Evolutionary conservation across 2,329 filamentous ascomycete species (phyloP), one percentile per base, ranked within the genome.

Genomic region (Neonectria sp.): DNA sequence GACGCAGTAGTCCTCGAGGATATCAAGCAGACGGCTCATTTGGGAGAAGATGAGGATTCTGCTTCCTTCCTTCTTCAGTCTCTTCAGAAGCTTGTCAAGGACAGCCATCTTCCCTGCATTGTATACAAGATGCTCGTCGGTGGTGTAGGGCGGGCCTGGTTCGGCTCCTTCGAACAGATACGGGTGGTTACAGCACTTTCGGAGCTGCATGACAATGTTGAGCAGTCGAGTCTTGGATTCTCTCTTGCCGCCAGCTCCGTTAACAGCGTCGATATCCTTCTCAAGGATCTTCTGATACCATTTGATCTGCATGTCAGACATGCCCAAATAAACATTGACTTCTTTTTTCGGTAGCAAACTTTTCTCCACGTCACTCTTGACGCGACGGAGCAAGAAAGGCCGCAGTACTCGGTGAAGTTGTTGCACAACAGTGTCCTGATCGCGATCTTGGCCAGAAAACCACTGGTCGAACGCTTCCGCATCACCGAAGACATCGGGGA

Each of bases 261-360:
- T 99, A 76, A 99, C 95, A 15, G 96, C 96, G 80, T 99, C 96
- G 69, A 99, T 99, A 77, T 99, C 96, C 83, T 98, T 99, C 78
- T 99, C 96, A 3, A 99, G 86, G 74, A 99, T 99, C 84, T 98
- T 98, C 81, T 97, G 93, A 79, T 99, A 99, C 95, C 96, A 99
- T 79, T 96, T 97, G 73, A 98, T 90, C 80, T 99, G 96, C 96
- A 99, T 99, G 65, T 98, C 95, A 1, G 96, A 95, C 95, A 99
- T 98, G 73, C 95, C 96, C 72, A 99, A 92, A 78, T 98, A 99
- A 31, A 99, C 83, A 72, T 99, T 99, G 77, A 98, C 85, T 80
- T 99, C 96, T 81, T 98, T 98, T 86, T 99, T 99, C 3, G 96
- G 96, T 59, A 98, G 83, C 68, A 99, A 85, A 78, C 95, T 98